phyloP scores from a whole-genome alignment of 805 yeast species.

The Suhomyces xylopsoci region DNA sequence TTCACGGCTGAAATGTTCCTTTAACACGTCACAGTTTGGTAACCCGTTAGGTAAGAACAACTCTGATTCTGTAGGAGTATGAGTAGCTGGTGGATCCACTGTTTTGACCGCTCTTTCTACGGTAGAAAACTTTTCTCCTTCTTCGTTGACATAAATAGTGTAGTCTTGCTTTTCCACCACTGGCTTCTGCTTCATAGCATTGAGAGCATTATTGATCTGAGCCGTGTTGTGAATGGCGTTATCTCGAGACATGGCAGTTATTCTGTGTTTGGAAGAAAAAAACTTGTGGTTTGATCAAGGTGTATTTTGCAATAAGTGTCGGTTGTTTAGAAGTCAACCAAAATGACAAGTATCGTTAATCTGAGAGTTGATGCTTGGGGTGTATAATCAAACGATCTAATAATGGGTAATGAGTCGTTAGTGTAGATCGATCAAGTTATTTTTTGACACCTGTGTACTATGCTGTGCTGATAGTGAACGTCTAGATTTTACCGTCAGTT shows the following conservation, averaged over 20 bases:
- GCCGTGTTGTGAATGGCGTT: conserved; percentile 37
- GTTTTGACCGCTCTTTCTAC: conserved; percentile 52
- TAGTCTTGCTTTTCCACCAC: conserved; percentile 31
- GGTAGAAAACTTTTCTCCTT: conserved; percentile 56
- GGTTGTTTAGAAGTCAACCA: not conserved
- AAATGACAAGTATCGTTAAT: not conserved
- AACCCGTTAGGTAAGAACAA: conserved; percentile 60
- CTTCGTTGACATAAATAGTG: conserved; percentile 49
- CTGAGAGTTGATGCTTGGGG: not conserved
- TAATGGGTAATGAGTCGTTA: not conserved
- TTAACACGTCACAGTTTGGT: conserved; percentile 71
- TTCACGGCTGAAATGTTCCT: conserved; percentile 71
- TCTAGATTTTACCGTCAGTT: not conserved
- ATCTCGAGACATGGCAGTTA: conserved; percentile 2
- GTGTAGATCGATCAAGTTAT: not conserved
- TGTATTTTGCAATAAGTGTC: not conserved
- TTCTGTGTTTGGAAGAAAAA: not conserved
- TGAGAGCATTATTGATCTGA: conserved; percentile 63
- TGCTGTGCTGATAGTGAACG: not conserved
- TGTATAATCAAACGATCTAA: not conserved
- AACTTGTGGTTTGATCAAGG: not conserved
- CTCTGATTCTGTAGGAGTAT: conserved; percentile 63
- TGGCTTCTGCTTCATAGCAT: conserved; percentile 51
- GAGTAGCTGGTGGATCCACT: conserved; percentile 66
- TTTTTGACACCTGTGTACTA: not conserved